A percentile compares a stretch with the other conserved stretches of the same genome.
Evolutionary conservation across 768 basidiomycete species (phyloP).

Genomic region (Sporobolomyces phaffii): DNA sequence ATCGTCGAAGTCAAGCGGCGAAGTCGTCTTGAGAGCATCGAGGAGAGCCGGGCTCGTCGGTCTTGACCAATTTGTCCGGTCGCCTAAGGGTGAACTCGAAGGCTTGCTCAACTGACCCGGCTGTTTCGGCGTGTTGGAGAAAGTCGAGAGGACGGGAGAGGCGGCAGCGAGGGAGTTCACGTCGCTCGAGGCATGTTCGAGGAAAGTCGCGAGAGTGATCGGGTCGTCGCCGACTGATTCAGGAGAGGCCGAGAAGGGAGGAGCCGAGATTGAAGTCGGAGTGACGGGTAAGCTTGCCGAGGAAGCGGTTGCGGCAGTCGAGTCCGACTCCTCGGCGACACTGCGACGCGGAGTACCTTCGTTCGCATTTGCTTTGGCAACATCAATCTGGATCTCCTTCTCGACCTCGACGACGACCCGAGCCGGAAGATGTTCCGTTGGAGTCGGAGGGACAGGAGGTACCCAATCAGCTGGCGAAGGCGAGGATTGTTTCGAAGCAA

Average conservation of each 20-base stretch:
- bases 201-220: slow-evolving; percentile 1
- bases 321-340: background rate
- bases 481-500: background rate
- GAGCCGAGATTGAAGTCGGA: background rate
- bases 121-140: no score
- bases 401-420: slow-evolving; percentile 2
- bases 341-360: background rate
- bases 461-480: background rate
- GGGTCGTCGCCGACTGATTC: background rate
- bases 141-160: no score
- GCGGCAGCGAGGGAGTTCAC: background rate
- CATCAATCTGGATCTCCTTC: slow-evolving; percentile 2
- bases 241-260: background rate
- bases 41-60: slow-evolving; percentile 16
- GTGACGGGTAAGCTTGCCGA: background rate
- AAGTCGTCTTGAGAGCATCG: slow-evolving; percentile 1
- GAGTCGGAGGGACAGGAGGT: slow-evolving; percentile 13
- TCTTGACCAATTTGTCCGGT: background rate
- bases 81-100: background rate
- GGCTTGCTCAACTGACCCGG: no score
- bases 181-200: background rate
- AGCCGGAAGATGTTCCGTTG: slow-evolving; percentile 4
- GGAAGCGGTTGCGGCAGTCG: background rate
- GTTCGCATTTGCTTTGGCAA: no score
- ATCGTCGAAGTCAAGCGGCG: background rate